phyloP scores from a whole-genome alignment of 495 filamentous ascomycete genomes.

The Monascus purpureus region DNA sequence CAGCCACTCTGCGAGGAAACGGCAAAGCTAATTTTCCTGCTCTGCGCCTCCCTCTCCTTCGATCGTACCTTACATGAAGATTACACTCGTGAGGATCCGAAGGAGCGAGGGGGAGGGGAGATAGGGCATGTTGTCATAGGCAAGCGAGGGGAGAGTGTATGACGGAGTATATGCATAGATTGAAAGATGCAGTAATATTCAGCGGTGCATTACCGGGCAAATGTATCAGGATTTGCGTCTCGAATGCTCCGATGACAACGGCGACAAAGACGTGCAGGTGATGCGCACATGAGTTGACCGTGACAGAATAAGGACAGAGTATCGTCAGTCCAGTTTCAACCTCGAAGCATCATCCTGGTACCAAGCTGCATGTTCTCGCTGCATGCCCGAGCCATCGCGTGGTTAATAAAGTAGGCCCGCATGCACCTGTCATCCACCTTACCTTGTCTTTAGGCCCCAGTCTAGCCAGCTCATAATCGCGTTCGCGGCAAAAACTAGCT shows the following conservation, averaged over 20 bases:
- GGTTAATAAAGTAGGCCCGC: too few species aligned
- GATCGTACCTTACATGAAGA: background rate
- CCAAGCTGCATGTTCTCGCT: too few species aligned
- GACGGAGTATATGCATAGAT: conserved; percentile 9
- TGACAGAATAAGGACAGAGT: too few species aligned
- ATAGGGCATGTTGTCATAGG: conserved; percentile 5
- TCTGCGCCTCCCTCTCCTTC: background rate
- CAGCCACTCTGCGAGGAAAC: too few species aligned
- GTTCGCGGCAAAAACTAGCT: background rate
- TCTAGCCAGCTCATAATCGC: background rate
- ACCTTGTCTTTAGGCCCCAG: too few species aligned
- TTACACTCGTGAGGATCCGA: background rate
- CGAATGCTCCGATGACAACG: conserved; percentile 16
- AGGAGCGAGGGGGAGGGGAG: background rate
- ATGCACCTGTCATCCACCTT: too few species aligned
- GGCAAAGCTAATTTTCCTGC: too few species aligned
- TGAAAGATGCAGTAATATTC: conserved; percentile 4
- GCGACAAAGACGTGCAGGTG: conserved; percentile 14
- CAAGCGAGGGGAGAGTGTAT: conserved; percentile 7
- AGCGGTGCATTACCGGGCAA: conserved; percentile 6
- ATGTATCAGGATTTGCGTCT: conserved; percentile 10
- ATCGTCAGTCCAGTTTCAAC: too few species aligned
- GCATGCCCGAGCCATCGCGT: too few species aligned
- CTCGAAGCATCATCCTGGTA: too few species aligned
- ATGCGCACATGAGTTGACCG: conserved; percentile 22